Conservation (phyloP, 2,329 filamentous ascomycete genomes). For the Volutella citrinella region DNA sequence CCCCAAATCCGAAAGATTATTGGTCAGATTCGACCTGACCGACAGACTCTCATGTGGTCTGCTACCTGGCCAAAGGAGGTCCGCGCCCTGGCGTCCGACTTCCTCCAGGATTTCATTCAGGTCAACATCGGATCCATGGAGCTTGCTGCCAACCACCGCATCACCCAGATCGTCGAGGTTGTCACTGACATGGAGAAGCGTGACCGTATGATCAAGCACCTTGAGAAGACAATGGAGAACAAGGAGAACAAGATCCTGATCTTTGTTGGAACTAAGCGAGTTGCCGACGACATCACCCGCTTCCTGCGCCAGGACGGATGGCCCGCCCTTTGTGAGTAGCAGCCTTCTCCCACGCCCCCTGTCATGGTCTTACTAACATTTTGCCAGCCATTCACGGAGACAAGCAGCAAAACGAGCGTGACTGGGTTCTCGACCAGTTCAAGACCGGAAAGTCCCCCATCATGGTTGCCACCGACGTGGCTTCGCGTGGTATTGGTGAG, state of each 20-base stretch:
- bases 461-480: slow-evolving; percentile 99
- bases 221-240: slow-evolving; percentile 97
- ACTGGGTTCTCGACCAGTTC: slow-evolving; percentile 99
- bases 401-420: slow-evolving; percentile 99
- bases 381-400: slow-evolving; percentile 88
- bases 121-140: slow-evolving; percentile 98
- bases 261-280: slow-evolving; percentile 90
- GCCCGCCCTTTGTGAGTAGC: slow-evolving; percentile 83
- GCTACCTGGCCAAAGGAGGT: slow-evolving; percentile 99
- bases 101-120: slow-evolving; percentile 94
- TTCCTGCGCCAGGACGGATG: slow-evolving; percentile 97
- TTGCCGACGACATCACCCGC: slow-evolving; percentile 95
- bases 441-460: slow-evolving; percentile 99
- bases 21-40: slow-evolving; percentile 92
- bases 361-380: slow-evolving; percentile 31
- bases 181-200: slow-evolving; percentile 97
- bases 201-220: slow-evolving; percentile 93
- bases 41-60: slow-evolving; percentile 99
- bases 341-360: slow-evolving; percentile 32
- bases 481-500: slow-evolving; percentile 99
- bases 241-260: slow-evolving; percentile 93
- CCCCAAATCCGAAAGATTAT: slow-evolving; percentile 99
- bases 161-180: slow-evolving; percentile 96
- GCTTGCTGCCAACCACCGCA: slow-evolving; percentile 93
- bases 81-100: slow-evolving; percentile 84